phyloP scores from a whole-genome alignment of 2,329 filamentous ascomycete species.

The Fusarium paranaense region DNA sequence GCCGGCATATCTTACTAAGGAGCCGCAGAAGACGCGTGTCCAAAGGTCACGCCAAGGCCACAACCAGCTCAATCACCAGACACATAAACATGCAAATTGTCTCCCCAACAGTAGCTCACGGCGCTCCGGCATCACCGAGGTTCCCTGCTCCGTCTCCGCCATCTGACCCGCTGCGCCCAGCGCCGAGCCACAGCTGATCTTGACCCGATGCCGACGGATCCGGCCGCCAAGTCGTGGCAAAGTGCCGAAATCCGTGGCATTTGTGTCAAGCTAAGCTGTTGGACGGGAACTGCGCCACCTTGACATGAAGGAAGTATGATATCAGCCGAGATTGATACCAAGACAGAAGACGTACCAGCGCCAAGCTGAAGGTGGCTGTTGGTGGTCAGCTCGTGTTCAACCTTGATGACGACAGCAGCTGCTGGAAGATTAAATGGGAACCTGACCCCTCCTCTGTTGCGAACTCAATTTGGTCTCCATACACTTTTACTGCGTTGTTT shows the following conservation, averaged over 20 bases:
- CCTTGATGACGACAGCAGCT: slow-evolving; percentile 21
- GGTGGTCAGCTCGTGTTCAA: slow-evolving; percentile 1
- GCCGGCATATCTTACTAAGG: neutral
- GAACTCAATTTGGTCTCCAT: neutral
- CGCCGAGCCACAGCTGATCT: slow-evolving; percentile 19
- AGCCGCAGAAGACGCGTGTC: slow-evolving; percentile 20
- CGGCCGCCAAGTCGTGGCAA: slow-evolving; percentile 31
- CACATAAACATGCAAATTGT: slow-evolving; percentile 12
- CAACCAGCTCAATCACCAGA: slow-evolving; percentile 14
- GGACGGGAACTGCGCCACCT: slow-evolving; percentile 27
- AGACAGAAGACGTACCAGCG: neutral
- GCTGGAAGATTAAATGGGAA: slow-evolving; percentile 18
- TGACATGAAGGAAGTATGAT: slow-evolving; percentile 25
- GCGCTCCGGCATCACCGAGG: slow-evolving; percentile 19
- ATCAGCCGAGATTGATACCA: slow-evolving; percentile 29
- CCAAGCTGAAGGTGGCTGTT: slow-evolving; percentile 8
- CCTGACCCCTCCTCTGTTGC: slow-evolving; percentile 3
- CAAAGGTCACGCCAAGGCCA: slow-evolving; percentile 19
- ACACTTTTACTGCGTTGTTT: neutral
- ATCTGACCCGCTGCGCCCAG: slow-evolving; percentile 1
- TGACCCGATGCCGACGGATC: slow-evolving; percentile 31
- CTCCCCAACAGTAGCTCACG: neutral
- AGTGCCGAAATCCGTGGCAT: slow-evolving; percentile 20
- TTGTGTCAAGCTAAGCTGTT: neutral
- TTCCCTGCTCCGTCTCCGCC: neutral